Evolutionary conservation across 1,284 basidiomycete genomes (phyloP), one percentile per base, ranked within the genome.

Genomic region (Trametes hirsuta): DNA sequence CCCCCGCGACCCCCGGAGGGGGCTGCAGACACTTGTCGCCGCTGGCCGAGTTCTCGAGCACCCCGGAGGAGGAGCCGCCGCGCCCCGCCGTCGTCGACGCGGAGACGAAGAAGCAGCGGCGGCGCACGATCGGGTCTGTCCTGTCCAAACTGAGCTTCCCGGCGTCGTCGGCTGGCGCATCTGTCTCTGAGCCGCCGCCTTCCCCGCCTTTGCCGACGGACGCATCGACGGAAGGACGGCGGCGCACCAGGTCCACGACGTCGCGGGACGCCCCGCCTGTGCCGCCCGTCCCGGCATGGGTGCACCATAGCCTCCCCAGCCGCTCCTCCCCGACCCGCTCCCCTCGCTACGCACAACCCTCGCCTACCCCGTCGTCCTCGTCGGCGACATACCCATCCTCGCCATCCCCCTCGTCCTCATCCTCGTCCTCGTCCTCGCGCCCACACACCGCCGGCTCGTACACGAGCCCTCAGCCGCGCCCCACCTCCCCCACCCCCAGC

Each of bases 131-230:
- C 11, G 55, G 59, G 3, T 54, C 47, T 6, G 64, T 66, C 47
- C 47, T 63, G 21, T 59, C 61, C 37, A 61, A 61, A 56, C 34
- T 63, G 42, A 66, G 48, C 47, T 63, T 63, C 54, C 56, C 58
- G 34, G 48, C 58, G 11, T n/a, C 55, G 1, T n/a, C 55, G 1
- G 3, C 39, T 8, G 55, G 46, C 1, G 35, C 41, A 2, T 35
- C 54, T 30, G 30, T 30, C 10, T 47, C 39, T 25, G 51, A 54
- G 47, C 47, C 46, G 11, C 47, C 46, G 11, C 4, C 42, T 14
- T 51, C 46, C 6, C 30, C 30, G 30, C 11, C 42, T 14, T 51
- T 34, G 2, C 53, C 58, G 3, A 36, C n/a, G 30, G 41, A 34
- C 11, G 39, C 50, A 8, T n/a, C 10, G 18, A 39, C 37, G 4